Evolutionary conservation across 108 stramenopile genomes (phyloP), one percentile per base, ranked within the genome.

Genomic region (Skeletonema marinoi): DNA sequence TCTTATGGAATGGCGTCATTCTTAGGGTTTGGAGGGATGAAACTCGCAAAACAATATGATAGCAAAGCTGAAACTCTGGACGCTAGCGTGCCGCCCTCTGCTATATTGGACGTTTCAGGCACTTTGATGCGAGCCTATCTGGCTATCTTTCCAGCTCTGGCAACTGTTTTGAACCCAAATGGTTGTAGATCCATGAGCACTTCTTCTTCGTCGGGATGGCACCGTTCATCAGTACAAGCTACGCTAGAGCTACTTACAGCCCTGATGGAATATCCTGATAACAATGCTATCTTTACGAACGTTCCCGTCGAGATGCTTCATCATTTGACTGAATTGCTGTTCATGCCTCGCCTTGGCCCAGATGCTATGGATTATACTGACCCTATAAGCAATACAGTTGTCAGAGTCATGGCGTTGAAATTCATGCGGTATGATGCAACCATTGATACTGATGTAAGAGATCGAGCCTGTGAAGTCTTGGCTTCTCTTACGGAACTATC

Each of bases 311-410:
- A 65, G 12, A 38, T 92, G 41, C 67, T 93, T 69, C 75, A 85
- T 54, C 89, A 87, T 41, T 74, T 95, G 65, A 80, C 85, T 0
- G 86, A 92, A 39, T 73, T 88, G 59, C 62, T 95, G 5, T 95
- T 86, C 71, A 69, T 93, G 38, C 94, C 90, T 19, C 85, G 94
- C 8, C 78, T 92, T 10, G 91, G 91, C 35, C 82, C 85, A 8
- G 92, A 93, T 70, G 78, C 88, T 16, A 63, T 93, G 77, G 94
- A 93, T 64, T 95, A 95, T 71, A 68, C 88, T 50, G 90, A 95
- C 77, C 94, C 94, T 14, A 73, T 86, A 6, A 68, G 66, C 63
- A 91, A 91, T 62, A 80, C 88, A 42, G 93, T 92, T 21, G 84
- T 77, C 3, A 74, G 85, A 13, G 88, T 93, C 41, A 86, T 78